phyloP scores from a whole-genome alignment of 148 eudicot species.

The Arctostaphylos glauca region DNA sequence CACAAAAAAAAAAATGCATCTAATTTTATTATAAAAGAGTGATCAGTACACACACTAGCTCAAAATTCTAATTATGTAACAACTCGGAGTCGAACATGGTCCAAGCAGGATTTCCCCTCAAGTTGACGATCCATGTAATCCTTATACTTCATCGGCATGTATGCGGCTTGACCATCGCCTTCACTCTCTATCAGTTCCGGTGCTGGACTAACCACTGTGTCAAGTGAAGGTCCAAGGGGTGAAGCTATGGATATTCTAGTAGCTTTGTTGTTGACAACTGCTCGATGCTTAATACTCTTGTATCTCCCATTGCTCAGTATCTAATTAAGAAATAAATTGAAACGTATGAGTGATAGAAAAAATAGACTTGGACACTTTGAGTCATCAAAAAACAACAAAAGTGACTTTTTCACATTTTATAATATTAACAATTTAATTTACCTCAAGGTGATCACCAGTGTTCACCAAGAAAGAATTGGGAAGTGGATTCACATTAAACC shows the following conservation, averaged over 20 bases:
- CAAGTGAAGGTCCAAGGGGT: slow-evolving; percentile 30
- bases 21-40: too few relatives aligned
- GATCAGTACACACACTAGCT: too few relatives aligned
- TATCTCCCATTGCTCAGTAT: slow-evolving; percentile 44
- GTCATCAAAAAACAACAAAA: too few relatives aligned
- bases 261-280: slow-evolving; percentile 28
- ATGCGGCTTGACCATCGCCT: background rate
- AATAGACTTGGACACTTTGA: background rate
- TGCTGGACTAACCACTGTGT: slow-evolving; percentile 29
- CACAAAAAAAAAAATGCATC: too few relatives aligned
- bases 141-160: slow-evolving; percentile 23
- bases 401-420: too few relatives aligned
- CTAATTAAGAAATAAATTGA: slow-evolving; percentile 8
- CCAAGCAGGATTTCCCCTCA: slow-evolving; percentile 20
- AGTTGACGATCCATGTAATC: slow-evolving; percentile 26
- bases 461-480: slow-evolving; percentile 15
- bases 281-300: slow-evolving; percentile 37
- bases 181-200: slow-evolving; percentile 4
- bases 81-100: background rate
- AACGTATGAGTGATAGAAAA: background rate
- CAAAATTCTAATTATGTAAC: background rate
- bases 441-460: slow-evolving; percentile 15
- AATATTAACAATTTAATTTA: background rate
- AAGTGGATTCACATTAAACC: slow-evolving; percentile 10
- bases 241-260: slow-evolving; percentile 32